A percentile compares a stretch with the other conserved stretches of the same genome.
Evolutionary conservation across 768 basidiomycete species (phyloP).

Genomic region (Suillus fuscotomentosus): DNA sequence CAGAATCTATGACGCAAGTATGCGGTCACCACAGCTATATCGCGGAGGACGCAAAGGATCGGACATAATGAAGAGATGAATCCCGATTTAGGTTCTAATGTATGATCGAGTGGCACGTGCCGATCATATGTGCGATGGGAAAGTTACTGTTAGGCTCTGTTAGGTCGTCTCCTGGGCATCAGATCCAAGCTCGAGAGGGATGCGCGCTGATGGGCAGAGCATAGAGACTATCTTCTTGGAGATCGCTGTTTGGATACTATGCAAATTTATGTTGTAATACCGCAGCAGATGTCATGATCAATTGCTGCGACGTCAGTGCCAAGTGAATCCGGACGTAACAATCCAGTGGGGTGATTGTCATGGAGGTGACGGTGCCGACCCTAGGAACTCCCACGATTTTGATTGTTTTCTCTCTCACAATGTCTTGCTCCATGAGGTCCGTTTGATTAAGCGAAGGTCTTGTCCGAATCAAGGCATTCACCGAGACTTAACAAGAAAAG

Average conservation of each 20-base stretch:
- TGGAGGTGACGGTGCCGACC: neutral
- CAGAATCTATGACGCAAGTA: conserved; percentile 6
- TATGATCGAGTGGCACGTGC: neutral
- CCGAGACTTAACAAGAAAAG: neutral
- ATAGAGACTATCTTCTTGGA: neutral
- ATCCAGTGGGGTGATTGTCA: neutral
- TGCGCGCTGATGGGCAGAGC: neutral
- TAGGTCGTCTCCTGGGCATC: neutral
- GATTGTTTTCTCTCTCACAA: neutral
- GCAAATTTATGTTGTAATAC: neutral
- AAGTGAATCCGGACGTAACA: neutral
- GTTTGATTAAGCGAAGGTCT: neutral
- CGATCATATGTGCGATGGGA: neutral
- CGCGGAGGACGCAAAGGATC: neutral
- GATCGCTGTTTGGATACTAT: neutral
- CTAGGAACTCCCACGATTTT: neutral
- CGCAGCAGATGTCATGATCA: neutral
- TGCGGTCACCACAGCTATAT: conserved; percentile 4
- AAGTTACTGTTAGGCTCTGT: neutral
- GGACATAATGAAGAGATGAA: neutral
- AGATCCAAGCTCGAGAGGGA: neutral
- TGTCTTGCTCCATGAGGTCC: neutral
- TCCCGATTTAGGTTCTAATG: neutral
- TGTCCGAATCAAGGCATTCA: neutral
- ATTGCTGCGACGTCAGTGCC: neutral